Base-by-base conservation (phyloP, 352 stramenopile species). In the Phytophthora litchii region DNA sequence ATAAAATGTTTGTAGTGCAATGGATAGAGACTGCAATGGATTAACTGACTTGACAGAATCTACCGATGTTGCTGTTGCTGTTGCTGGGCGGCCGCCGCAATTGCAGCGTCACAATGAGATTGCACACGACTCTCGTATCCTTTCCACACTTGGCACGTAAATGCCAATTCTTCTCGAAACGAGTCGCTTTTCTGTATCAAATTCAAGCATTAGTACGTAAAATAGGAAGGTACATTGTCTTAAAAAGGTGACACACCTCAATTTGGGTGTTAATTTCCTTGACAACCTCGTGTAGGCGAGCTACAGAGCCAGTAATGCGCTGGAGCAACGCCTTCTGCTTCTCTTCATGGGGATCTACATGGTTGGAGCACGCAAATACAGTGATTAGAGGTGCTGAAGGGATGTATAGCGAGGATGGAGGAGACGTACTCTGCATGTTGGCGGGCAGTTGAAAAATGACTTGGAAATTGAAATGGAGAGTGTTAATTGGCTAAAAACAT, bases 211-310 rank as follows among this genome's bases (percentile, higher is more conserved):
- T 17, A 20, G 20, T 17, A 54, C 16, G 3, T n/a, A 12, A 29
- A 43, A 29, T 16, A 6, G 7, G 11, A 21, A 9, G 12, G 35
- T 42, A 4, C 5, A 19, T 38, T 17, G 20, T 7, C 0, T 4
- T 37, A 3, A 38, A 55, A 6, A 19, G 19, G 1, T 4, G 10
- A 58, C 54, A 19, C 31, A 92, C 85, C 83, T 92, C 85, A 20
- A 94, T 86, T 72, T 92, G 82, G 1, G 65, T 72, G 68, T 94
- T 94, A 50, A 94, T 92, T 38, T 94, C 85, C 59, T 91, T 91
- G 23, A 94, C 44, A 3, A 94, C 83, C 31, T 94, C 83, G 48
- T 92, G 87, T 29, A 94, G 56, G 6, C 85, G 85, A 40, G 75
- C 77, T 7, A 94, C 83, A 0, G 85, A 94, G 20, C 83, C 81